Evolutionary conservation across 805 yeast species (phyloP).

Genomic region (Wickerhamiella alocasiicola): DNA sequence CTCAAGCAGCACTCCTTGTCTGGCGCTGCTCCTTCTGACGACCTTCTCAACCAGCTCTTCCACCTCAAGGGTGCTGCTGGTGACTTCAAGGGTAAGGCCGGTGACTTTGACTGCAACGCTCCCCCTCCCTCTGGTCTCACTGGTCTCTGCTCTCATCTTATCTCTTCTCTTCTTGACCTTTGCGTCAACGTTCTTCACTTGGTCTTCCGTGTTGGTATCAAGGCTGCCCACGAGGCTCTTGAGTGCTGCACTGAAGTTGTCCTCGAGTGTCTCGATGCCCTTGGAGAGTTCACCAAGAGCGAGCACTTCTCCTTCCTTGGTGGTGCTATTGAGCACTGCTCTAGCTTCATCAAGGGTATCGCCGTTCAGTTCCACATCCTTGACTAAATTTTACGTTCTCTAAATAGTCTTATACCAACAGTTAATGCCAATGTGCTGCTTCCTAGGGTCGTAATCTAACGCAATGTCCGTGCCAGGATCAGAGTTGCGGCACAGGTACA

Average conservation of each 20-base stretch:
- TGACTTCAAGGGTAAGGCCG: not conserved
- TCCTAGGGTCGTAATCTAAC: too few species aligned
- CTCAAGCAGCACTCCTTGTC: slow-evolving; percentile 3
- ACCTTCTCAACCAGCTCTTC: not conserved
- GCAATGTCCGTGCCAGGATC: too few species aligned
- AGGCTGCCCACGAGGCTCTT: not conserved
- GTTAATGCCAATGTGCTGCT: too few species aligned
- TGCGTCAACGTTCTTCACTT: not conserved
- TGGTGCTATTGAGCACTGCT: not conserved
- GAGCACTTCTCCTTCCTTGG: not conserved
- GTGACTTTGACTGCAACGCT: not conserved
- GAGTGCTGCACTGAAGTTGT: not conserved
- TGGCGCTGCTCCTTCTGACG: not conserved
- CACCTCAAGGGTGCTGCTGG: not conserved
- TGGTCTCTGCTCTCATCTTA: not conserved
- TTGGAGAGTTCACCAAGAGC: not conserved
- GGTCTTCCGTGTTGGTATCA: slow-evolving; percentile 6
- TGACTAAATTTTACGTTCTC: too few species aligned
- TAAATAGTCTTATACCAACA: too few species aligned
- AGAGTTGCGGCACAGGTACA: too few species aligned
- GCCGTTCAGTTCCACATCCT: too few species aligned
- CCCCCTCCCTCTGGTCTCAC: not conserved
- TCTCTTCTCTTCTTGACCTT: not conserved
- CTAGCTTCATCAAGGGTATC: slow-evolving; percentile 4
- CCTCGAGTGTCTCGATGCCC: not conserved